Evolutionary conservation across 2,329 filamentous ascomycete genomes (phyloP).

Genomic region (Cucurbitaria berberidis): DNA sequence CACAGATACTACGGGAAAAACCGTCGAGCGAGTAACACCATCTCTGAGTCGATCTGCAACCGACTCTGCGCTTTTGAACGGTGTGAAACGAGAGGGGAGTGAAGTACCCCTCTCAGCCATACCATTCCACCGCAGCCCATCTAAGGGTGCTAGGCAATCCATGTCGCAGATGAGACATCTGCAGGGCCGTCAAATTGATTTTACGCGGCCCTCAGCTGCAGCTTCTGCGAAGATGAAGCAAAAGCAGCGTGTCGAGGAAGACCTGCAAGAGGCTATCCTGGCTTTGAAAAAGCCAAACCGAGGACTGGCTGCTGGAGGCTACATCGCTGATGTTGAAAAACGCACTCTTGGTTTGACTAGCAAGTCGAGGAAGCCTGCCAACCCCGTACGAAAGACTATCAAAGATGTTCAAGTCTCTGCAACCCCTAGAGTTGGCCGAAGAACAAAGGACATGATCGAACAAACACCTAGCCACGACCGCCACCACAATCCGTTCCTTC

Average conservation of each 20-base stretch:
- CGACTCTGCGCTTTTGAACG: slow-evolving; percentile 62
- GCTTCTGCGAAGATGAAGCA: slow-evolving; percentile 67
- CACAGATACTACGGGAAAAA: slow-evolving; percentile 61
- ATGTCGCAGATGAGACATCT: slow-evolving; percentile 54
- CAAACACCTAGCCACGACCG: slow-evolving; percentile 38
- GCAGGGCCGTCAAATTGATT: slow-evolving; percentile 60
- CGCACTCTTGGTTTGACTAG: slow-evolving; percentile 47
- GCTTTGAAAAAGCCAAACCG: slow-evolving; percentile 78
- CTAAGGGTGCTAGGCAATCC: slow-evolving; percentile 43
- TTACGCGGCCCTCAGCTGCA: slow-evolving; percentile 59
- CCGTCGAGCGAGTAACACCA: slow-evolving; percentile 62
- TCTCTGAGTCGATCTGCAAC: slow-evolving; percentile 73
- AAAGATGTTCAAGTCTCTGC: slow-evolving; percentile 51
- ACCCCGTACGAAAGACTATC: slow-evolving; percentile 33
- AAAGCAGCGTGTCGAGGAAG: slow-evolving; percentile 71
- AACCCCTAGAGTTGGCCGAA: slow-evolving; percentile 49
- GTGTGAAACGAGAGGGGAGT: slow-evolving; percentile 72
- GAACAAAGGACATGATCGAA: slow-evolving; percentile 40
- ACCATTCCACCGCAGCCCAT: slow-evolving; percentile 56
- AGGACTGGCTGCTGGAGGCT: slow-evolving; percentile 68
- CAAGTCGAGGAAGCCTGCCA: slow-evolving; percentile 38
- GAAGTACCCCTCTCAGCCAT: slow-evolving; percentile 62
- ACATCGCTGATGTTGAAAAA: slow-evolving; percentile 71
- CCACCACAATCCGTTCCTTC: slow-evolving; percentile 29
- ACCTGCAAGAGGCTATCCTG: slow-evolving; percentile 75